These are phyloP conservation scores for Kondoa malvinella DNA, from an alignment of 768 basidiomycete species.

Conservation along the genomic window DNA sequence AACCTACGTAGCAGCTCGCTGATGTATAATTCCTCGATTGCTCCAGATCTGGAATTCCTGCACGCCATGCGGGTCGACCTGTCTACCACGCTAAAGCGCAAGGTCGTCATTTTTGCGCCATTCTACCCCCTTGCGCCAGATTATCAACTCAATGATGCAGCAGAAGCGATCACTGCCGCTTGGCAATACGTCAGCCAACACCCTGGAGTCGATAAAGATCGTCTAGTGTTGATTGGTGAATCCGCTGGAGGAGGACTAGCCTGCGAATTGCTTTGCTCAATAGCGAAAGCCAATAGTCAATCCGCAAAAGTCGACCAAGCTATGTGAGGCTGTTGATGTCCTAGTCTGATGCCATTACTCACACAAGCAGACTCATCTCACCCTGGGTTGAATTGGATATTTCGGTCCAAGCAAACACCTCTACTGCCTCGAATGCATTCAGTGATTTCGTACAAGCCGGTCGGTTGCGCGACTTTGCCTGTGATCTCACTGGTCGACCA, in stretches of 20 bases:
- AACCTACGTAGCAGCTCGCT: no score
- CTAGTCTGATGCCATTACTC: not conserved
- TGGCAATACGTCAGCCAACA: not conserved
- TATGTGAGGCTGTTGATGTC: constrained; percentile 1
- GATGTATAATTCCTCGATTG: no score
- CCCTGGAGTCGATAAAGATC: not conserved
- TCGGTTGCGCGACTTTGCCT: not conserved
- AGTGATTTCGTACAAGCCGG: not conserved
- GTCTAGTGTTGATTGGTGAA: not conserved
- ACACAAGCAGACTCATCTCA: not conserved
- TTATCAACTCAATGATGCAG: not conserved
- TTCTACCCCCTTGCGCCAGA: constrained; percentile 3
- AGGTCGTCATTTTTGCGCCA: not conserved
- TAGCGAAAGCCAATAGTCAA: not conserved
- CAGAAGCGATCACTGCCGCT: not conserved
- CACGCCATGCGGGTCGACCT: not conserved
- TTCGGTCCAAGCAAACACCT: not conserved
- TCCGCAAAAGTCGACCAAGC: not conserved
- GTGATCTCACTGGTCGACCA: not conserved
- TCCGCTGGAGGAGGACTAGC: constrained; percentile 2
- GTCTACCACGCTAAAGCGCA: not conserved
- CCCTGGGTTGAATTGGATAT: not conserved
- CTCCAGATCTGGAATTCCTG: constrained; percentile 8
- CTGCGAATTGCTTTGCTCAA: not conserved
- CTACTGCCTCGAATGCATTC: not conserved